Evolutionary conservation across 78 protist genomes (phyloP).

Genomic region (Paulinella micropora): DNA sequence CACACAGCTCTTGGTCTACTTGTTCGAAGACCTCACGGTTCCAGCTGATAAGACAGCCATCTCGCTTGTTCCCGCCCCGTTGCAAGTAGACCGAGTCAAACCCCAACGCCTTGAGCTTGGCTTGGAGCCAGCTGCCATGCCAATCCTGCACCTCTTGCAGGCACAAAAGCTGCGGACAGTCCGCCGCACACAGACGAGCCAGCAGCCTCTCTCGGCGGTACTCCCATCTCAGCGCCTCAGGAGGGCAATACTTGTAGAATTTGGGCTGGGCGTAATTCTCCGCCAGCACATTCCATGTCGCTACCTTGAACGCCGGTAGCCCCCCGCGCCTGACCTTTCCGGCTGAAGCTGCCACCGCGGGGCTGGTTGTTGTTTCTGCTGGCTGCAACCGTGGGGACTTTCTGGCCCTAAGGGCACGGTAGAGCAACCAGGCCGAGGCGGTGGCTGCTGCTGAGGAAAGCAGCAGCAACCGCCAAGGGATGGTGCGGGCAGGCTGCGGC

Average conservation of each 20-base stretch:
- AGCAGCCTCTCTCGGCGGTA: not conserved
- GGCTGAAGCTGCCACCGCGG: too few species aligned
- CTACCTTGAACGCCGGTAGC: too few species aligned
- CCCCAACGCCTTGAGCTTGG: not conserved
- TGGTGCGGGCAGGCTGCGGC: too few species aligned
- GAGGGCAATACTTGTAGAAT: not conserved
- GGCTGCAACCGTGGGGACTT: too few species aligned
- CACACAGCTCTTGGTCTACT: not conserved
- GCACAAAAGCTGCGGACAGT: not conserved
- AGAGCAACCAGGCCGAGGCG: too few species aligned
- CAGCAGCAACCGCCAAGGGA: too few species aligned
- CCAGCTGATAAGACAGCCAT: not conserved
- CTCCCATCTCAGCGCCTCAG: not conserved
- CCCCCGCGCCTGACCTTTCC: too few species aligned
- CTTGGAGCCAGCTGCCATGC: not conserved
- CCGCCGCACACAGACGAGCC: not conserved
- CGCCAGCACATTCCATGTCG: constrained; percentile 1
- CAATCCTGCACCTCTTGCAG: not conserved
- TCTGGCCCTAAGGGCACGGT: too few species aligned
- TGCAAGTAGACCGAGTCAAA: not conserved
- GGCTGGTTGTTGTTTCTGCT: too few species aligned
- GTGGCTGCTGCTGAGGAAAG: too few species aligned
- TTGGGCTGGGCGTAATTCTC: not conserved
- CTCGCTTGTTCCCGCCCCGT: not conserved
- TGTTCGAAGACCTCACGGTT: not conserved